These are phyloP conservation scores for Herpetospermum pedunculosum DNA, from an alignment of 306 rosid species.

Conservation along the genomic window DNA sequence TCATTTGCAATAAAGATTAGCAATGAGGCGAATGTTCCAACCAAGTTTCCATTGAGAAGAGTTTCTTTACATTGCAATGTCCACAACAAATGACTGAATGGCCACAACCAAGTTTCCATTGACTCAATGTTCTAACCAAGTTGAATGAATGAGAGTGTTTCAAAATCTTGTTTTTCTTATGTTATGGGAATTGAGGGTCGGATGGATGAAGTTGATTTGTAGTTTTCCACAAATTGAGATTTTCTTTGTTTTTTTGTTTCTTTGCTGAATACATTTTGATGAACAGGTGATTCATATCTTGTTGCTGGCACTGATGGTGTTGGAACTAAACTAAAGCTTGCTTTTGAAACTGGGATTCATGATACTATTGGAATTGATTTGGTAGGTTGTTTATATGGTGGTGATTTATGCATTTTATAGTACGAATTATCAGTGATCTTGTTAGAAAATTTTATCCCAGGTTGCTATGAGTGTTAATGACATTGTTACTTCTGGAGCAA, in stretches of 20 bases:
- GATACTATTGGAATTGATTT: slow-evolving; percentile 89
- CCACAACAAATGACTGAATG: too few species aligned
- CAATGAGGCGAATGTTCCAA: too few species aligned
- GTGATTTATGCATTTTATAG: not conserved
- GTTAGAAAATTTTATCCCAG: slow-evolving; percentile 21
- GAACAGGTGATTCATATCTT: slow-evolving; percentile 74
- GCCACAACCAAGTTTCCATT: too few species aligned
- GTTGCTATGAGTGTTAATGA: slow-evolving; percentile 98
- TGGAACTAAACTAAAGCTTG: slow-evolving; percentile 82
- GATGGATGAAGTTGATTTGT: slow-evolving; percentile 5
- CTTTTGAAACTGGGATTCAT: slow-evolving; percentile 84
- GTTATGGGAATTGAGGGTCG: not conserved
- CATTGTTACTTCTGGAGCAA: slow-evolving; percentile 90
- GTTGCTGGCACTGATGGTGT: slow-evolving; percentile 96
- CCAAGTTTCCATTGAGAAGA: too few species aligned
- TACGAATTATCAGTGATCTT: not conserved
- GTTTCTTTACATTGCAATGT: too few species aligned
- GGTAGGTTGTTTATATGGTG: slow-evolving; percentile 29
- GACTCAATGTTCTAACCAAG: too few species aligned
- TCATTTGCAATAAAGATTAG: too few species aligned
- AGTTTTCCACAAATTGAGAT: not conserved
- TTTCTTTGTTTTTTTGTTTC: not conserved
- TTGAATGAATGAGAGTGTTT: too few species aligned
- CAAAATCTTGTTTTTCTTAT: too few species aligned
- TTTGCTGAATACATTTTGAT: slow-evolving; percentile 5